Percentiles rank a stretch among this genome's conserved stretches.
phyloP scores from a whole-genome alignment of 768 basidiomycete genomes.

The Phaeotremella skinneri region DNA sequence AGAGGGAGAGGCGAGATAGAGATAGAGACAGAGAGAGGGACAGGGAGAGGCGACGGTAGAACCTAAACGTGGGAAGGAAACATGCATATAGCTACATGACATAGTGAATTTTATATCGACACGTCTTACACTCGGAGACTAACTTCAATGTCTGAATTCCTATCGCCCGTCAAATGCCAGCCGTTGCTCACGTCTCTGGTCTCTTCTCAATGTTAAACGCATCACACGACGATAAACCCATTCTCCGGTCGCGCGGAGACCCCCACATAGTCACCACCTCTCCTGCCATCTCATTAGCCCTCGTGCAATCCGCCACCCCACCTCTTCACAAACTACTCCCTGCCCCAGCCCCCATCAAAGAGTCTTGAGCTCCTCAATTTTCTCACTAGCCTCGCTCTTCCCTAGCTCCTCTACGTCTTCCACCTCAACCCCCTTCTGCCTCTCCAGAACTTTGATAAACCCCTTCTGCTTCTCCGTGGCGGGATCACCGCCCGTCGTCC shows the following conservation, averaged over 20 bases:
- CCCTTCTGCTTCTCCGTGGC: conserved; percentile 51
- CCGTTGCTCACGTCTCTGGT: too few relatives aligned
- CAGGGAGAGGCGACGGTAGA: conserved; percentile 8
- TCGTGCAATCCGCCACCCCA: too few relatives aligned
- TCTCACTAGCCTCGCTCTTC: conserved; percentile 49
- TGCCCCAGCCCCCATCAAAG: conserved; percentile 58
- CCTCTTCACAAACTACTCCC: conserved; percentile 65
- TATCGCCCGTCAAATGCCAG: too few relatives aligned
- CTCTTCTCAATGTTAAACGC: too few relatives aligned
- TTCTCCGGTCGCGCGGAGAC: too few relatives aligned
- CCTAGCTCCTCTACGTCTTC: conserved; percentile 29
- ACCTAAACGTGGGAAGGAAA: neutral
- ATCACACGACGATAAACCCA: too few relatives aligned
- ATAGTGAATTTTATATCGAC: too few relatives aligned
- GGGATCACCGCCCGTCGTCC: conserved; percentile 50
- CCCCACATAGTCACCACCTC: too few relatives aligned
- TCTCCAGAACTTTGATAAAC: conserved; percentile 48
- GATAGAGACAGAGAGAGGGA: conserved; percentile 31
- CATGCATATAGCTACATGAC: conserved; percentile 56
- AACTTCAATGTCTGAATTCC: too few relatives aligned
- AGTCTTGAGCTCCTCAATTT: conserved; percentile 47
- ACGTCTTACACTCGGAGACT: too few relatives aligned
- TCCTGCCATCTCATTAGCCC: too few relatives aligned
- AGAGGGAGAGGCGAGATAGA: conserved; percentile 14
- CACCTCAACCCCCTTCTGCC: conserved; percentile 40